These are phyloP conservation scores for Acanthamoeba royreba DNA, from an alignment of 208 protist species.

Conservation along the genomic window DNA sequence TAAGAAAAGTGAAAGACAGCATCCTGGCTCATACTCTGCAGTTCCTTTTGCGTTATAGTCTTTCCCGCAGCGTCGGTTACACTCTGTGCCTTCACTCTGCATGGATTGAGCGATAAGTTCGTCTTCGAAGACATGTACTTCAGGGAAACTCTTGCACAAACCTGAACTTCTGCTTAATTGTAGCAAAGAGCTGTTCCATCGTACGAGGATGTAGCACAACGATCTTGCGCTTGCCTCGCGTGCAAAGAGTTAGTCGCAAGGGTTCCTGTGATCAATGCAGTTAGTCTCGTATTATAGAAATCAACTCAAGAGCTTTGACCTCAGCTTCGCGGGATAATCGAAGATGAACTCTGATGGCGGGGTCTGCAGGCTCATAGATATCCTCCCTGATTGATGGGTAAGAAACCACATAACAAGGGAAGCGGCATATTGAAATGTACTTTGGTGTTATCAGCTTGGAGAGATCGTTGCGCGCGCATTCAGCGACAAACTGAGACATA, in stretches of 20 bases:
- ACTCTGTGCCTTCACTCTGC: background rate
- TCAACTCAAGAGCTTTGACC: background rate
- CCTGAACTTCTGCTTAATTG: slow-evolving; percentile 11
- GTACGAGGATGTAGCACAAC: background rate
- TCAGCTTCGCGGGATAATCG: background rate
- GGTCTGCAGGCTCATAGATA: background rate
- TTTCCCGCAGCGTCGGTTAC: background rate
- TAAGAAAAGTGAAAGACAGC: background rate
- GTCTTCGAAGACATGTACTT: background rate
- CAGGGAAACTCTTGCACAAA: background rate
- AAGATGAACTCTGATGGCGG: background rate
- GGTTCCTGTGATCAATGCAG: background rate
- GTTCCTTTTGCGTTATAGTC: background rate
- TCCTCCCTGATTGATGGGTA: background rate
- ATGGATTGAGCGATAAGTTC: background rate
- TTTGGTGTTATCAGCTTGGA: background rate
- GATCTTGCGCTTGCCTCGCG: background rate
- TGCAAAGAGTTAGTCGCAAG: background rate
- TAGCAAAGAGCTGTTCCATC: background rate
- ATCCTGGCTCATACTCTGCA: background rate
- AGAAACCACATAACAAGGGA: background rate
- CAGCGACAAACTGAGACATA: slow-evolving; percentile 48
- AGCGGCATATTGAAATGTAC: background rate
- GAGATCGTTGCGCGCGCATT: background rate
- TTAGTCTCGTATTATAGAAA: background rate